Evolutionary conservation across 2,329 filamentous ascomycete genomes (phyloP), one percentile per base, ranked within the genome.

Genomic region (Penicillium sp.): DNA sequence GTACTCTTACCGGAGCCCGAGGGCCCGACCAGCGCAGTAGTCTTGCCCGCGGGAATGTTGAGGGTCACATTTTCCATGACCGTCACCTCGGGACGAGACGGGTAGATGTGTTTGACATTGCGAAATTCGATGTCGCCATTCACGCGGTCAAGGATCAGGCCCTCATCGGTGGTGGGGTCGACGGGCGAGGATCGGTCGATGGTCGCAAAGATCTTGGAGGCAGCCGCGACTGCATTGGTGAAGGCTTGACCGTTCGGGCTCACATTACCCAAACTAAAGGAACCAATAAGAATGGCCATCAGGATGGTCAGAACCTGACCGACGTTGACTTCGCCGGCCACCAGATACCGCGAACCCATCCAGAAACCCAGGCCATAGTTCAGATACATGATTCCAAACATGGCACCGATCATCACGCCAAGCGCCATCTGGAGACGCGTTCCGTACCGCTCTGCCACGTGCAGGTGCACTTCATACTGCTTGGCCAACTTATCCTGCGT

Each of bases 1-100:
- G 93, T 97, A 57, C 85, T 91, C 69, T 97, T 98, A 33, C 93
- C 93, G 26, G 86, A 94, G 8, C 91, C 93, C 8, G 91, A 97
- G 0, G 91, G 87, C 42, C 93, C 93, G 4, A 98, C 93, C 6
- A 98, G 73, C 1, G 93, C 93, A 2, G 91, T 95, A 13, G 86
- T 89, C 70, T 95, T 94, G 14, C 91, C 90, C 3, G 90, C 86
- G 2, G 89, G 88, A 25, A 97, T 84, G 1, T 77, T 66, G 2
- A 98, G 77, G 41, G 74, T 86, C 41, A 97, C 86, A 49, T 84
- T 81, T 28, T 93, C 74, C 82, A 97, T 91, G 26, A 97, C 86
- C 2, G 82, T 79, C 3, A 95, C 89, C 56, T 96, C 90, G 0
- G 90, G 87, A 9, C 93, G 80, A 4, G 89, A 95, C 3, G 93